A percentile compares a stretch with the other conserved stretches of the same genome.
These are phyloP conservation scores for Rhynchosporium secalis DNA, from an alignment of 2,329 filamentous ascomycete species.

Conservation along the genomic window DNA sequence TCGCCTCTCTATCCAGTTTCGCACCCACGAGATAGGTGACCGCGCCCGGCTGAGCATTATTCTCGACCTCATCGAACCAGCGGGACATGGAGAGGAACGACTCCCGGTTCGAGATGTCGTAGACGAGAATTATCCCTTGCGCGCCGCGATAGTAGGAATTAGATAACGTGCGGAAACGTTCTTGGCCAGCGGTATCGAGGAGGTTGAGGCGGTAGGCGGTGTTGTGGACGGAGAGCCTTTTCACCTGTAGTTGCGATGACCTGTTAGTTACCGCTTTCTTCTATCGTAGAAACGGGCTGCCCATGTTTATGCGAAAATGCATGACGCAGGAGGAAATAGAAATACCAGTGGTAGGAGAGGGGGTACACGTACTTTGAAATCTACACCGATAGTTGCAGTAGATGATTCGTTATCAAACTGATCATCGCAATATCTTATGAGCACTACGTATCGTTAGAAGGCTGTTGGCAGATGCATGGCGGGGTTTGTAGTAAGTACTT, in stretches of 20 bases:
- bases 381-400: slow-evolving; percentile 57
- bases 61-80: slow-evolving; percentile 56
- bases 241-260: slow-evolving; percentile 43
- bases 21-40: slow-evolving; percentile 53
- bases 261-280: not conserved
- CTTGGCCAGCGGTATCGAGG: slow-evolving; percentile 89
- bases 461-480: not conserved
- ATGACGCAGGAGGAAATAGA: not conserved
- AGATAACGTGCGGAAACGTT: slow-evolving; percentile 92
- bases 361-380: slow-evolving; percentile 51
- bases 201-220: slow-evolving; percentile 54
- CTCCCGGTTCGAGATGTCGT: slow-evolving; percentile 74
- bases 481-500: slow-evolving; percentile 34
- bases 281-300: not conserved
- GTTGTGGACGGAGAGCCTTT: slow-evolving; percentile 53
- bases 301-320: not conserved
- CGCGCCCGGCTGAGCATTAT: slow-evolving; percentile 50
- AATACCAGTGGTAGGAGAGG: not conserved
- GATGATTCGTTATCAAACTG: slow-evolving; percentile 57
- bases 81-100: slow-evolving; percentile 53
- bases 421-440: slow-evolving; percentile 57
- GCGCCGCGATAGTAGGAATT: slow-evolving; percentile 95
- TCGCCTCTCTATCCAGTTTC: slow-evolving; percentile 51
- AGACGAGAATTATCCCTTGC: slow-evolving; percentile 91
- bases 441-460: slow-evolving; percentile 42